Percentiles rank a stretch among this genome's conserved stretches.
phyloP scores from a whole-genome alignment of 805 yeast species.

The Komagataella pseudopastoris region DNA sequence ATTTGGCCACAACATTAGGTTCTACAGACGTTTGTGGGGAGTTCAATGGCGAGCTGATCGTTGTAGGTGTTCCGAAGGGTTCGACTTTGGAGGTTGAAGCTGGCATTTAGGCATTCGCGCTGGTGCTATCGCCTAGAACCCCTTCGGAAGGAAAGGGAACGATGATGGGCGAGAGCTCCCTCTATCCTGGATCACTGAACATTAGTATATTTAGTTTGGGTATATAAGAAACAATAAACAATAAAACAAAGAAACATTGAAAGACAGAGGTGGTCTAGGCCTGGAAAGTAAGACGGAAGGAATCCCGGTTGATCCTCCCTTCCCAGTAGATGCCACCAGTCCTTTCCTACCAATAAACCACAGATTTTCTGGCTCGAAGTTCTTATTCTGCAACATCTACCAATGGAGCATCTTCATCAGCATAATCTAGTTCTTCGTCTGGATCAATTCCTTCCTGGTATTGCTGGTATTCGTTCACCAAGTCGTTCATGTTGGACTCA shows the following conservation, averaged over 20 bases:
- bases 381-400: neutral
- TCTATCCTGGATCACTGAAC: neutral
- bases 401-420: slow-evolving; percentile 29
- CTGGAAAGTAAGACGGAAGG: neutral
- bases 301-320: neutral
- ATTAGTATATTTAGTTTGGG: neutral
- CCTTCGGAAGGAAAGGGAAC: too few species aligned
- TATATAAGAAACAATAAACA: neutral
- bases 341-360: neutral
- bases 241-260: neutral
- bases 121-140: neutral
- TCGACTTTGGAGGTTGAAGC: neutral
- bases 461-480: slow-evolving; percentile 84
- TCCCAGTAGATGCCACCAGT: neutral
- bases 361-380: neutral
- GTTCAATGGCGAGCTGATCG: neutral
- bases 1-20: neutral
- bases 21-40: neutral
- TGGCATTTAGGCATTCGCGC: neutral
- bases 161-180: neutral
- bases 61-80: neutral
- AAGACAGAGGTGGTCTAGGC: neutral
- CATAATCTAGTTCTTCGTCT: slow-evolving; percentile 63
- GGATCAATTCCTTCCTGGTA: slow-evolving; percentile 75
- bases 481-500: slow-evolving; percentile 79